Evolutionary conservation across 345 rosid genomes (phyloP).

Genomic region (Gossypium longicalyx): DNA sequence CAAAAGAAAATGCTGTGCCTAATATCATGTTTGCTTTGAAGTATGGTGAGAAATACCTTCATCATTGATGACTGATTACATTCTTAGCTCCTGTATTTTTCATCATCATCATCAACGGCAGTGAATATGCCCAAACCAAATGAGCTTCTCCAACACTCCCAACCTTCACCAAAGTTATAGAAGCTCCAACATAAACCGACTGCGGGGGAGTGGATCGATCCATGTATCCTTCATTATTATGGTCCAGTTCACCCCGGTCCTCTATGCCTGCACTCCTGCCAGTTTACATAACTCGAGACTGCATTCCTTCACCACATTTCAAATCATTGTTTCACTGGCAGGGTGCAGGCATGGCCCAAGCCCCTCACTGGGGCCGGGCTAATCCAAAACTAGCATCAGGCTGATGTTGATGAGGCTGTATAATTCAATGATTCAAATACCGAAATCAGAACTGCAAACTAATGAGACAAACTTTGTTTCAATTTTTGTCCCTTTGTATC

Average conservation of each 20-base stretch:
- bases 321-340: conserved; percentile 31
- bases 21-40: neutral
- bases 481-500: neutral
- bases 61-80: neutral
- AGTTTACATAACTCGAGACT: conserved; percentile 16
- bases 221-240: neutral
- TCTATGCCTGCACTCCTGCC: conserved; percentile 65
- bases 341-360: conserved; percentile 88
- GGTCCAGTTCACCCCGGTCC: conserved; percentile 39
- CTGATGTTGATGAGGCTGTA: conserved; percentile 65
- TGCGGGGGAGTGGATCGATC: conserved; percentile 18
- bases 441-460: neutral
- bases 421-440: conserved; percentile 8
- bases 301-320: conserved; percentile 17
- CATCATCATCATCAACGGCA: conserved; percentile 22
- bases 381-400: conserved; percentile 71
- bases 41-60: conserved; percentile 27
- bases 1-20: neutral
- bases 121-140: conserved; percentile 15
- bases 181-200: conserved; percentile 32
- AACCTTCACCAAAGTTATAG: conserved; percentile 19
- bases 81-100: conserved; percentile 20
- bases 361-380: conserved; percentile 97
- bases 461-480: neutral
- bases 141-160: conserved; percentile 26